Percentiles rank a stretch among this genome's conserved stretches.
These are phyloP conservation scores for Cadophora malorum DNA, from an alignment of 2,329 filamentous ascomycete genomes.

Conservation along the genomic window DNA sequence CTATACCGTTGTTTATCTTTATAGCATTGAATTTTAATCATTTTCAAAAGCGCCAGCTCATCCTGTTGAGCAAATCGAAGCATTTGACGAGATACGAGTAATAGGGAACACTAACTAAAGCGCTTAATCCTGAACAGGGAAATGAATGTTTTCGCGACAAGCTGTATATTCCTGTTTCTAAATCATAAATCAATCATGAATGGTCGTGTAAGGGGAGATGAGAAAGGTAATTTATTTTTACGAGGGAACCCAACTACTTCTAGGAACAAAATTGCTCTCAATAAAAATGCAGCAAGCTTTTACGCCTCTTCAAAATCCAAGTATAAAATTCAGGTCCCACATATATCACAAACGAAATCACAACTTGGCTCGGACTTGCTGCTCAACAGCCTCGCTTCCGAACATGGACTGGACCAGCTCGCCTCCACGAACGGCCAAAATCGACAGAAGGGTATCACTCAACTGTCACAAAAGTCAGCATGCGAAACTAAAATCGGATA, in stretches of 20 bases:
- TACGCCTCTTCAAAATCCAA: conserved; percentile 6
- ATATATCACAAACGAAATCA: background rate
- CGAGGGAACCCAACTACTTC: background rate
- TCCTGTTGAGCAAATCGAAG: no score
- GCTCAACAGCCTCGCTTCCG: conserved; percentile 43
- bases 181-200: background rate
- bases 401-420: conserved; percentile 83
- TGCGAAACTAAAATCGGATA: background rate
- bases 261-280: background rate
- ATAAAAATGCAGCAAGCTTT: background rate
- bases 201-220: background rate
- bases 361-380: conserved; percentile 19
- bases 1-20: background rate
- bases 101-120: no score
- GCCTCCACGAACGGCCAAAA: conserved; percentile 76
- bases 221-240: background rate
- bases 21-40: background rate
- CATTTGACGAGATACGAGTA: no score
- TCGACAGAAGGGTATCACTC: conserved; percentile 82
- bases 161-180: no score
- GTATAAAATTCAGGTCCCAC: background rate
- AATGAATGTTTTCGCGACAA: no score
- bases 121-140: no score
- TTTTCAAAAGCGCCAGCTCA: background rate
- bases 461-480: conserved; percentile 53